Evolutionary conservation across 345 rosid genomes (phyloP), one percentile per base, ranked within the genome.

Genomic region (Lepidium sativum): DNA sequence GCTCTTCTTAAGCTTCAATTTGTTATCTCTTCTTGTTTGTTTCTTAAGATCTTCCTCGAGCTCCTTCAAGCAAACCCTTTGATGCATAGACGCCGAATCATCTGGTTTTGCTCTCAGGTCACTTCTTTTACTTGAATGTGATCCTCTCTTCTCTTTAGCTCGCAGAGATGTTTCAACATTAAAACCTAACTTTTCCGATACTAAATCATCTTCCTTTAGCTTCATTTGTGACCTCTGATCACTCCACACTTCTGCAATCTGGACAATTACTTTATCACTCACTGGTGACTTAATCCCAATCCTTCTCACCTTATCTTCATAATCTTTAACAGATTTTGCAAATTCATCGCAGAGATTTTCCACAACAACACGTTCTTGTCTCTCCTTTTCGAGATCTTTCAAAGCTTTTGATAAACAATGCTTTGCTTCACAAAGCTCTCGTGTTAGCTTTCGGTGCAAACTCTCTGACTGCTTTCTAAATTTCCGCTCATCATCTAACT

Each of bases 331-430:
- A 48, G 89, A 87, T 74, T 72, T 80, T 9, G 99, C 97, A 78
- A 94, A 94, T 76, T 95, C 97, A 20, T 88, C 95, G 21, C 98
- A 95, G 52, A 91, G 81, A 49, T 82, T 80, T 66, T 91, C 99
- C 70, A 88, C 65, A 34, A 85, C 62, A 75, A 75, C 67, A 34
- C 95, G 78, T 2, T 91, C 85, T 54, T 82, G 83, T 57, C 82
- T 86, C 79, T 95, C 96, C 33, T 80, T 78, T 64, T 95, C 96
- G 17, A 85, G 71, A 54, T 88, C 96, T 79, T 75, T 82, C 71
- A 85, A 54, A 45, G 84, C 81, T 67, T 78, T 80, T 4, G 87
- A 63, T 38, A 85, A 81, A 60, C 89, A 83, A 25, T 81, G 79
- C 56, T 82, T 86, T 11, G 83, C 74, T 40, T 85, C 85, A 13